phyloP scores from a whole-genome alignment of 2,329 filamentous ascomycete genomes.

The Exophiala spinifera region DNA sequence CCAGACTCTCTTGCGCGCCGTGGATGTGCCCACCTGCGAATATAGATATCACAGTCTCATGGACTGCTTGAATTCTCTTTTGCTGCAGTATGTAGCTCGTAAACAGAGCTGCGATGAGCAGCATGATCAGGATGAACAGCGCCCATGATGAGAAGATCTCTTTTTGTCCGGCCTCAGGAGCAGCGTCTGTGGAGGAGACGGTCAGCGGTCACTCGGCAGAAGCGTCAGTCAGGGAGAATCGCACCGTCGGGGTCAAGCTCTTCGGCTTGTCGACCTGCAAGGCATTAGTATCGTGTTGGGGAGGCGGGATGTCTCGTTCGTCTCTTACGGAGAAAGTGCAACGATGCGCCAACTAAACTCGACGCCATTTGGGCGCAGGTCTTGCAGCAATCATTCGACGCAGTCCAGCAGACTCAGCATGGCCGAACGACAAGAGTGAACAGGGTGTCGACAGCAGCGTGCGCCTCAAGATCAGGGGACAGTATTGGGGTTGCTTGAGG shows the following conservation, averaged over 20 bases:
- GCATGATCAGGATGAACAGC: conserved; percentile 90
- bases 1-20: background rate
- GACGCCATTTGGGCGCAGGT: conserved; percentile 25
- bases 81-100: conserved; percentile 96
- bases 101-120: conserved; percentile 91
- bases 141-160: conserved; percentile 96
- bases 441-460: background rate
- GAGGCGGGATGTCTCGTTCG: background rate
- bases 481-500: no score
- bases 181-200: conserved; percentile 44
- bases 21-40: conserved; percentile 68
- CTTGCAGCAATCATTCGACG: conserved; percentile 14
- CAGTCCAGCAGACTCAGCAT: conserved; percentile 1
- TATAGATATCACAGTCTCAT: conserved; percentile 97
- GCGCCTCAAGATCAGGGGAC: no score
- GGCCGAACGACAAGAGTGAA: background rate
- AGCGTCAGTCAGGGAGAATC: background rate
- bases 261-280: conserved; percentile 23
- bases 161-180: conserved; percentile 79
- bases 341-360: conserved; percentile 22
- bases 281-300: conserved; percentile 2
- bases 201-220: conserved; percentile 3
- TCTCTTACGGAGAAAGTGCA: conserved; percentile 22
- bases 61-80: conserved; percentile 93
- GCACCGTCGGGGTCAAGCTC: conserved; percentile 26